A percentile compares a stretch with the other conserved stretches of the same genome.
phyloP scores from a whole-genome alignment of 73 alveolate genomes.

The Paramecium sonneborni region DNA sequence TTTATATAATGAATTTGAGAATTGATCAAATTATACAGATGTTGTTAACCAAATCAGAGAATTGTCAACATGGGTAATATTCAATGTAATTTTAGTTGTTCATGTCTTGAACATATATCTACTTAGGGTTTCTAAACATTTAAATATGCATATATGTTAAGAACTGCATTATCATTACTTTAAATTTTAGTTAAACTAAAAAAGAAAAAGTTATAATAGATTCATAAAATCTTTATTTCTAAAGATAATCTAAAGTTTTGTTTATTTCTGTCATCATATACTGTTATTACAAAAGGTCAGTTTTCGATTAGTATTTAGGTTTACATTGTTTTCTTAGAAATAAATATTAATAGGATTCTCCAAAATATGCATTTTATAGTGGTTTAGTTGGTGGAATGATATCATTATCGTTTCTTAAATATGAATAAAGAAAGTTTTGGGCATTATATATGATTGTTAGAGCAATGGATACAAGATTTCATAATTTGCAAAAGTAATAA shows the following conservation, averaged over 20 bases:
- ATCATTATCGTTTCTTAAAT: neutral
- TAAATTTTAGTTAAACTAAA: neutral
- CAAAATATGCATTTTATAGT: slow-evolving; percentile 8
- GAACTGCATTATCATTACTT: neutral
- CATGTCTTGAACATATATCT: neutral
- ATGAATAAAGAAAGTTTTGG: neutral
- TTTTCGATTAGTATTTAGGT: neutral
- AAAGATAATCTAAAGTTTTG: neutral
- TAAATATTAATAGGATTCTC: neutral
- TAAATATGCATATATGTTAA: neutral
- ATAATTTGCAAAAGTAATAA: neutral
- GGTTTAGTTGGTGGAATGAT: neutral
- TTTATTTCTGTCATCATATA: neutral
- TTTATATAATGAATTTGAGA: neutral
- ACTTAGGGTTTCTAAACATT: neutral
- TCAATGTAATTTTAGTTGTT: neutral
- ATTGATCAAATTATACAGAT: neutral
- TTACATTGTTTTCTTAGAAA: neutral
- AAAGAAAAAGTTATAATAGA: neutral
- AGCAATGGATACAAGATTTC: slow-evolving; percentile 22
- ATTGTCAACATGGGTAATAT: slow-evolving; percentile 30
- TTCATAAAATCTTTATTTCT: neutral
- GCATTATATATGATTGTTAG: slow-evolving; percentile 47
- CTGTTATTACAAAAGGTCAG: neutral
- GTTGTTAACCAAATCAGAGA: neutral